These are phyloP conservation scores for Corylus americana DNA, from an alignment of 306 rosid species.

Conservation along the genomic window DNA sequence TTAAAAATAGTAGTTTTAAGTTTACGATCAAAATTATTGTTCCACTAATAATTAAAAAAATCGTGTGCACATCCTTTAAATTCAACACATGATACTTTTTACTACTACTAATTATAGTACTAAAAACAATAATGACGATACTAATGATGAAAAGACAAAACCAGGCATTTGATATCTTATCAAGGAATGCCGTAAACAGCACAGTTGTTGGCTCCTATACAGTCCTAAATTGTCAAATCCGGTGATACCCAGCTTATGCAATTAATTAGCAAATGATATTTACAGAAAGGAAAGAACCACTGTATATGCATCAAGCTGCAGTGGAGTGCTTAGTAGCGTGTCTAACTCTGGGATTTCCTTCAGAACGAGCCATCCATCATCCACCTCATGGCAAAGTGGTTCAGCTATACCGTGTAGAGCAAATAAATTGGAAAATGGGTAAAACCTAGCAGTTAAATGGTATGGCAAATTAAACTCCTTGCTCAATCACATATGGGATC, in stretches of 20 bases:
- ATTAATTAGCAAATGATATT: neutral
- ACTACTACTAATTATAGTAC: neutral
- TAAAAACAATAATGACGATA: neutral
- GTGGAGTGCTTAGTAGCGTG: neutral
- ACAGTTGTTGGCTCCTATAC: neutral
- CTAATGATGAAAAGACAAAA: neutral
- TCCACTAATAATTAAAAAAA: neutral
- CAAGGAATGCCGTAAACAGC: neutral
- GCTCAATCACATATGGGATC: neutral
- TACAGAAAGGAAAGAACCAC: neutral
- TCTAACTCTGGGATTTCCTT: neutral
- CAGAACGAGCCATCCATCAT: neutral
- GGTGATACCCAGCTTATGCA: conserved; percentile 1
- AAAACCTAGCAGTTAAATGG: neutral
- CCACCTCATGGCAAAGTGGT: neutral
- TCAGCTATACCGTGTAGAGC: neutral
- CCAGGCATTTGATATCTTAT: neutral
- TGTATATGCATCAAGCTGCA: neutral
- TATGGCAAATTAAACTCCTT: neutral
- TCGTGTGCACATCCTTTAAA: neutral
- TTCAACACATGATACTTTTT: neutral
- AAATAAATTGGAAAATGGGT: neutral
- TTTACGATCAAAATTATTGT: neutral
- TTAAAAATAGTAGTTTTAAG: neutral
- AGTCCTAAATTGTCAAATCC: neutral